Evolutionary conservation across 179 eudicot species (phyloP).

Genomic region (Vitellaria paradoxa): DNA sequence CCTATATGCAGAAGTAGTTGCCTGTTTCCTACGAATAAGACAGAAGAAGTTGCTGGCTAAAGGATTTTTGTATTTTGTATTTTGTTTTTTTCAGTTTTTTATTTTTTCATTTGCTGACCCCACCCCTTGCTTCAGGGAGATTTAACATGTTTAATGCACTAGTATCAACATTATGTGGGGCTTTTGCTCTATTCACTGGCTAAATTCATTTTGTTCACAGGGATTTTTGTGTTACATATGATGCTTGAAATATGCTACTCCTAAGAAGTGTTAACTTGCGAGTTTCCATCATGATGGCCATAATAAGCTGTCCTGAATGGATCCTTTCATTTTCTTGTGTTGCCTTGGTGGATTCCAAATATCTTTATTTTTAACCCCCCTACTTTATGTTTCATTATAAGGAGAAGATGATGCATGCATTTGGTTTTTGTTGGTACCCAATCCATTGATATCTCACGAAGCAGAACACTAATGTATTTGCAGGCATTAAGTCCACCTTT

Average conservation of each 20-base stretch:
- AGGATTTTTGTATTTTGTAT: not conserved
- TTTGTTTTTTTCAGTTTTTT: not conserved
- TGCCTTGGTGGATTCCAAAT: not conserved
- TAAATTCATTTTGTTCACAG: not conserved
- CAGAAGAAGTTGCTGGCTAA: not conserved
- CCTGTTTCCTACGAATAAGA: not conserved
- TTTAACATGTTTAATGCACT: no score
- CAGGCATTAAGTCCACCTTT: conserved; percentile 10
- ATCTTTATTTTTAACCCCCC: not conserved
- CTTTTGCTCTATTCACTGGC: not conserved
- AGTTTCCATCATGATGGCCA: not conserved
- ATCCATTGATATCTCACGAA: not conserved
- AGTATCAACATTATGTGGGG: not conserved
- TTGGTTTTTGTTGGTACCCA: not conserved
- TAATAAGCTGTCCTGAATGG: not conserved
- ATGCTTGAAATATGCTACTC: not conserved
- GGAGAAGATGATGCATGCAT: not conserved
- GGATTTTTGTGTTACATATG: not conserved
- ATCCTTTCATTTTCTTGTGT: not conserved
- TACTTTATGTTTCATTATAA: not conserved
- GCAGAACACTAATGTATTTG: conserved; percentile 1
- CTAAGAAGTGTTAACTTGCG: not conserved
- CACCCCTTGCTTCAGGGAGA: not conserved
- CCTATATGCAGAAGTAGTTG: not conserved
- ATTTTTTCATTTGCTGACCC: not conserved